Evolutionary conservation across 768 basidiomycete species (phyloP), one percentile per base, ranked within the genome.

Genomic region (Leccinum sublutescens): DNA sequence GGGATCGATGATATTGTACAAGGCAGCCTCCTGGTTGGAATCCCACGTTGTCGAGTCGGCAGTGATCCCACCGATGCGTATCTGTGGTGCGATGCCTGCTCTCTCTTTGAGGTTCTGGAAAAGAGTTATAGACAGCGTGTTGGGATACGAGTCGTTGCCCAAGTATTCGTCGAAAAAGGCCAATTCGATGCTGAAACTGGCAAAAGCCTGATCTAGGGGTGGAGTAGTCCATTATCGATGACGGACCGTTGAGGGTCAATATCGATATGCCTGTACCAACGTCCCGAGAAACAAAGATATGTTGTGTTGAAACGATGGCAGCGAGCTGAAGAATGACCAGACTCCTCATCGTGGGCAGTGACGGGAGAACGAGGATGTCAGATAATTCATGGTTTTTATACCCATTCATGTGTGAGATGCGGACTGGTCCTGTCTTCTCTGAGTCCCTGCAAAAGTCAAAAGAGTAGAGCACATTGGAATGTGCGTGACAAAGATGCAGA

Each of bases 151-250:
- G 8, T 62, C 63, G 60, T 83, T 83, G 8, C 82, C 82, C 11
- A 81, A 64, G 60, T 77, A 83, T 57, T 77, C 77, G 54, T 80
- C 80, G 57, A 83, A 81, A 62, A 80, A 82, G 1, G 81, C 81
- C 0, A 80, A 83, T 69, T 84, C 82, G 52, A 84, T 78, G 61
- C 81, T 82, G 69, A 83, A 83, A 57, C 81, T 81, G 25, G 76
- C 81, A 25, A 84, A 68, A 10, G 79, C 71, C 1, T 78, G 80
- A 55, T 79, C 68, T 3, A 83, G 68, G 9, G 66, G 60, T 15
- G 77, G 73, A 4, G 82, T 83, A 0, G 80, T 80, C 64, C 64
- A 62, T 57, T 77, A 82, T 75, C 3, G 72, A 70, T 2, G 79
- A 63, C 15, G 78, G 75, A n/a, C 80, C 80, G 47, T 62, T 36